Evolutionary conservation across 306 rosid genomes (phyloP).

Genomic region (Begonia loranthoides): DNA sequence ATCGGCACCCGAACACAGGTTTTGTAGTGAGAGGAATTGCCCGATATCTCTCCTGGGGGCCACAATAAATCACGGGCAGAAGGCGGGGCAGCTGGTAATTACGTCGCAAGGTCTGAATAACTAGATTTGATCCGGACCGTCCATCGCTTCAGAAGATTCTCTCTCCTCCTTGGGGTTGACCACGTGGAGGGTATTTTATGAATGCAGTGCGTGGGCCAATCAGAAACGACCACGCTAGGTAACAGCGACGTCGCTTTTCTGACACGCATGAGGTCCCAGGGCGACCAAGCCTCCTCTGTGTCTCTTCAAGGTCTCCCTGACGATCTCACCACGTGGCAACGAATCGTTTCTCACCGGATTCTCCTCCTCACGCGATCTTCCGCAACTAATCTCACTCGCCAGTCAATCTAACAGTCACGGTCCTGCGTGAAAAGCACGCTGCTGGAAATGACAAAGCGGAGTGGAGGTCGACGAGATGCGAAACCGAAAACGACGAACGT

Average conservation of each 20-base stretch:
- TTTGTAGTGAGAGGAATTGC: conserved; percentile 16
- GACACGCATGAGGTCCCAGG: conserved; percentile 26
- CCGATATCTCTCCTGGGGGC: conserved; percentile 36
- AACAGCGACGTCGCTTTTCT: conserved; percentile 17
- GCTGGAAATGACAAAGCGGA: neutral
- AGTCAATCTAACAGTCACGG: no score
- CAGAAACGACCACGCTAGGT: conserved; percentile 21
- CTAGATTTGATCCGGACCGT: conserved; percentile 13
- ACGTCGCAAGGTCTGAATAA: conserved; percentile 38
- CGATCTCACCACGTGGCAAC: conserved; percentile 43
- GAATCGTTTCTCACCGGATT: no score
- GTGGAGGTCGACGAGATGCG: neutral
- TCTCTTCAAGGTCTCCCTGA: no score
- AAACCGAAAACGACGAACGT: conserved; percentile 11
- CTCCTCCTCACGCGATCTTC: no score
- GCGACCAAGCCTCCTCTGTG: no score
- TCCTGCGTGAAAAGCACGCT: no score
- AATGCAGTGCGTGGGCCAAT: conserved; percentile 32
- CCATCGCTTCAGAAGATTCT: neutral
- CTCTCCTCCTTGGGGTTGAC: conserved; percentile 4
- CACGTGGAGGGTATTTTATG: conserved; percentile 28
- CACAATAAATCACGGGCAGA: conserved; percentile 21
- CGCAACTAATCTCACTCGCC: no score
- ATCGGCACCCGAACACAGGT: conserved; percentile 10
- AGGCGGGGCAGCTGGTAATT: conserved; percentile 45